phyloP scores from a whole-genome alignment of 257 asterid species.

The Salvia rosmarinus region DNA sequence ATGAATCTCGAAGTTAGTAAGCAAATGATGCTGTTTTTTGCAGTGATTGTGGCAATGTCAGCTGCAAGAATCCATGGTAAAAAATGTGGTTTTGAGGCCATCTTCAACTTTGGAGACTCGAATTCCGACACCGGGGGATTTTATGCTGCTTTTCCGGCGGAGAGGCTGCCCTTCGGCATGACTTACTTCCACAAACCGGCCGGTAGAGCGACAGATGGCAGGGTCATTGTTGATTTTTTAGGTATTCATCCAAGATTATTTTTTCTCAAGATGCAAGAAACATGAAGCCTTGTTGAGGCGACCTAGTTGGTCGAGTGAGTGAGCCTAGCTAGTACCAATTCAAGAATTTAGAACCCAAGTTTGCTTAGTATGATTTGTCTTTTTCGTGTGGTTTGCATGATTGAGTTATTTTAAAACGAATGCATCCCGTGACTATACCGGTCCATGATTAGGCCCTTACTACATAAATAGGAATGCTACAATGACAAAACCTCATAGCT shows the following conservation, averaged over 20 bases:
- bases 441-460: slow-evolving; percentile 9
- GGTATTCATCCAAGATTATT: slow-evolving; percentile 46
- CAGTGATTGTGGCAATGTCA: slow-evolving; percentile 34
- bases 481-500: slow-evolving; percentile 35
- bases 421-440: slow-evolving; percentile 7
- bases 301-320: too few relatives aligned
- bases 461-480: neutral
- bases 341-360: too few relatives aligned
- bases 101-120: slow-evolving; percentile 84
- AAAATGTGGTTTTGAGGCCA: slow-evolving; percentile 57
- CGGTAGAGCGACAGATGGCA: slow-evolving; percentile 87
- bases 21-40: slow-evolving; percentile 33
- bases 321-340: too few relatives aligned
- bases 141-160: slow-evolving; percentile 78
- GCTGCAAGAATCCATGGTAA: slow-evolving; percentile 39
- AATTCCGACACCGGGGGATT: slow-evolving; percentile 83
- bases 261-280: neutral
- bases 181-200: slow-evolving; percentile 74
- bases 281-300: too few relatives aligned
- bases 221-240: slow-evolving; percentile 74
- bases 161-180: slow-evolving; percentile 67
- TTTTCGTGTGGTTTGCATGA: too few relatives aligned
- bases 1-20: slow-evolving; percentile 34
- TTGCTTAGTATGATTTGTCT: too few relatives aligned
- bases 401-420: neutral